Evolutionary conservation across 352 stramenopile species (phyloP), one percentile per base, ranked within the genome.

Genomic region (Phytophthora meadii): DNA sequence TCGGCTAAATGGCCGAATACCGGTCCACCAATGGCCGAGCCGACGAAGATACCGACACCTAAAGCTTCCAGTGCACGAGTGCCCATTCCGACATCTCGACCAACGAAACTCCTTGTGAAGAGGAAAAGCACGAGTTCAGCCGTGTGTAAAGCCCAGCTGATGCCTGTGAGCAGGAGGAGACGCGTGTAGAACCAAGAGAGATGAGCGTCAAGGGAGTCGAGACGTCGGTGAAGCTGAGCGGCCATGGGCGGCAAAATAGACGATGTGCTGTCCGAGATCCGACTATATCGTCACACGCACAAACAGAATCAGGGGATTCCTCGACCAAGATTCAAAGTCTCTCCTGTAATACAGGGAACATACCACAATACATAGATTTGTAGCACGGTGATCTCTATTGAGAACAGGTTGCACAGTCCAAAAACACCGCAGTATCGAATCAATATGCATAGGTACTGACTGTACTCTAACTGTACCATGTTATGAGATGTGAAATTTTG

Each of bases 81-180:
- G 3, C 62, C 61, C 54, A 80, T 73, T 12, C 54, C 61, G 50
- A 76, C 40, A 55, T 74, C 36, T 32, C 53, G 50, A 12, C 41
- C 55, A 17, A 83, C 65, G 7, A 66, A 40, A 8, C 25, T 51
- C 12, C 73, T 40, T 9, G 69, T 77, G 51, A 78, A 75, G 10
- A 61, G 49, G 37, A 84, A 84, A 15, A 81, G 56, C 42, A 72
- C 71, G 17, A 74, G 74, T 46, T 79, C 72, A 6, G 73, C 65
- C 2, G 75, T 45, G 28, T 81, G 70, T 36, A 81, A 55, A 15
- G 65, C 65, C 75, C 75, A 83, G 3, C 63, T 75, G n/a, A 71
- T 50, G n/a, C n/a, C n/a, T n/a, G n/a, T n/a, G n/a, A n/a, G n/a
- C n/a, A n/a, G 52, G 34, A 83, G 68, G 39, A 83, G 54, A 41